Evolutionary conservation across 2,329 filamentous ascomycete species (phyloP).

Genomic region (Aspergillus puulaauensis): DNA sequence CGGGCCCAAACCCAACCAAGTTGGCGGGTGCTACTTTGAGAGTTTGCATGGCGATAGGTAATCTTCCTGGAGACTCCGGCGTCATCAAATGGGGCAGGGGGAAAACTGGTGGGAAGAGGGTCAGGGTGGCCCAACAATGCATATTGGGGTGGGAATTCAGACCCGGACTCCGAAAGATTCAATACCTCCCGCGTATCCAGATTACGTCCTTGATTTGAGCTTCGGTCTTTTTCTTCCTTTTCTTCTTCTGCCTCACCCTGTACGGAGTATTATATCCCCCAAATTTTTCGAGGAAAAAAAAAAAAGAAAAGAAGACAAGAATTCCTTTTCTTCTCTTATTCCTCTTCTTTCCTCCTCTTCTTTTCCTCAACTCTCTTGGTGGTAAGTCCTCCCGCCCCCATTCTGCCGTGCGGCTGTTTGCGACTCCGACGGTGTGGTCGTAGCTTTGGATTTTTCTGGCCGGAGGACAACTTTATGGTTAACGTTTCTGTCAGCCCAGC

Average conservation of each 20-base stretch:
- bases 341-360: not conserved
- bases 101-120: slow-evolving; percentile 18
- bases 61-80: not conserved
- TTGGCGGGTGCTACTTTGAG: not conserved
- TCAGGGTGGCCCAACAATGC: slow-evolving; percentile 16
- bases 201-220: not conserved
- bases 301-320: not conserved
- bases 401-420: slow-evolving; percentile 5
- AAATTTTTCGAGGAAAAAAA: slow-evolving; percentile 5
- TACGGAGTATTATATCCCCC: not conserved
- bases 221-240: slow-evolving; percentile 8
- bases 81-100: not conserved
- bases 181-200: slow-evolving; percentile 3
- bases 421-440: not conserved
- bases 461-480: not conserved
- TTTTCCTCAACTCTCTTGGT: not conserved
- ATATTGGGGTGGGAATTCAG: slow-evolving; percentile 11
- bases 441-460: not conserved
- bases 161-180: slow-evolving; percentile 4
- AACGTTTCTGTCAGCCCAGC: slow-evolving; percentile 1
- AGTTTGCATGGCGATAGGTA: not conserved
- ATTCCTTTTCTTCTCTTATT: slow-evolving; percentile 5
- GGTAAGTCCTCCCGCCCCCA: slow-evolving; percentile 7
- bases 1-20: not conserved
- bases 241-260: not conserved